Evolutionary conservation across 768 basidiomycete genomes (phyloP).

Genomic region (Pilatotrama ljubarskyi): DNA sequence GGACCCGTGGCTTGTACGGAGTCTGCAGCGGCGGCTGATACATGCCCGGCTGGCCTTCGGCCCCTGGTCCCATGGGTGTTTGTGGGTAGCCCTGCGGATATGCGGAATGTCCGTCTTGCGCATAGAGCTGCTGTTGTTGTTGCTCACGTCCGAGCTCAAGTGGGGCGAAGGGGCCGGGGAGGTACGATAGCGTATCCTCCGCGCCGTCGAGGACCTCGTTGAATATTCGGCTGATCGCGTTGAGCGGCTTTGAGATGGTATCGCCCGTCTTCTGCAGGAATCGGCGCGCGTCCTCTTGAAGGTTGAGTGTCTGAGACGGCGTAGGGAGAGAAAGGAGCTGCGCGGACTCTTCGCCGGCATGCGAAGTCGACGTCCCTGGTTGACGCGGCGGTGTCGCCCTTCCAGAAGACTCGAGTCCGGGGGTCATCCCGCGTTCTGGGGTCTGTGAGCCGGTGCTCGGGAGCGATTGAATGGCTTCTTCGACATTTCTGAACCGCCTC

Average conservation of each 20-base stretch:
- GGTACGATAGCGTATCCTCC: constrained; percentile 62
- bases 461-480: constrained; percentile 54
- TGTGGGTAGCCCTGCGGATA: constrained; percentile 33
- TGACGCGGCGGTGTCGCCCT: constrained; percentile 19
- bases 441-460: constrained; percentile 38
- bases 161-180: constrained; percentile 70
- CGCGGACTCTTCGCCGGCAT: constrained; percentile 89
- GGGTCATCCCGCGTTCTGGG: constrained; percentile 30
- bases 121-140: constrained; percentile 36
- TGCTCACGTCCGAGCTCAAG: constrained; percentile 62
- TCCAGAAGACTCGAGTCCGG: constrained; percentile 30
- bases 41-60: constrained; percentile 14
- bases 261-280: constrained; percentile 90
- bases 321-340: constrained; percentile 67
- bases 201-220: constrained; percentile 77
- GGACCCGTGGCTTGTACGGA: constrained; percentile 74
- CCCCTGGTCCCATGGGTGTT: constrained; percentile 41
- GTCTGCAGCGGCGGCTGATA: constrained; percentile 43
- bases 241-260: constrained; percentile 88
- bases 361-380: constrained; percentile 30
- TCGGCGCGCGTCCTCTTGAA: constrained; percentile 75
- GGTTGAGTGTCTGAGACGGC: constrained; percentile 43
- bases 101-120: constrained; percentile 34
- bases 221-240: constrained; percentile 84
- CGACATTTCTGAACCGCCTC: constrained; percentile 48